phyloP scores from a whole-genome alignment of 1,284 basidiomycete genomes.

The Vanrija pseudolonga region DNA sequence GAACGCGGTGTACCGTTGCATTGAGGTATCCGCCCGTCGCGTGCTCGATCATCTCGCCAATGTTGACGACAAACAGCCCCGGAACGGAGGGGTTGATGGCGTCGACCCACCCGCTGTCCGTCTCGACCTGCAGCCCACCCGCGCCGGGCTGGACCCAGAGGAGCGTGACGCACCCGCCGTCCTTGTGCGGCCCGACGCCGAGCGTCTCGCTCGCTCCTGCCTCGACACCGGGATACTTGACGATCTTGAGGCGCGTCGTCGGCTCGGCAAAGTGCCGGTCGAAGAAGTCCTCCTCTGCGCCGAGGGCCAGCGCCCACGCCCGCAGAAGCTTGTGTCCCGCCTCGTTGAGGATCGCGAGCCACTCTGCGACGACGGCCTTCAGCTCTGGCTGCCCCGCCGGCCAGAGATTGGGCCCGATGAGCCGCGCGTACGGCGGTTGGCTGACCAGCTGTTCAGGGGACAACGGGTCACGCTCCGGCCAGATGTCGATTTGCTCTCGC shows the following conservation, averaged over 20 bases:
- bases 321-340: slow-evolving; percentile 5
- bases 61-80: slow-evolving; percentile 66
- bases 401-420: slow-evolving; percentile 16
- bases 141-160: slow-evolving; percentile 8
- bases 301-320: slow-evolving; percentile 13
- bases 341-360: neutral
- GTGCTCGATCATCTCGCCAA: slow-evolving; percentile 57
- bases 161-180: slow-evolving; percentile 14
- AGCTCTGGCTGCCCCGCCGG: slow-evolving; percentile 7
- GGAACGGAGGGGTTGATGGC: slow-evolving; percentile 60
- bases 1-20: slow-evolving; percentile 25
- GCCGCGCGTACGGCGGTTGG: slow-evolving; percentile 3
- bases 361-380: slow-evolving; percentile 1
- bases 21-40: slow-evolving; percentile 16
- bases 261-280: slow-evolving; percentile 14
- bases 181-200: slow-evolving; percentile 18
- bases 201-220: neutral
- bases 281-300: slow-evolving; percentile 10
- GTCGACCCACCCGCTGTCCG: slow-evolving; percentile 64
- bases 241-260: slow-evolving; percentile 17
- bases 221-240: slow-evolving; percentile 8
- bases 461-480: slow-evolving; percentile 5
- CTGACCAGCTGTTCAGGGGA: neutral
- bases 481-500: slow-evolving; percentile 17
- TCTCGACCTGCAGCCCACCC: slow-evolving; percentile 12